These are phyloP conservation scores for Globisporangium cylindrosporum DNA, from an alignment of 352 stramenopile species.

Conservation along the genomic window DNA sequence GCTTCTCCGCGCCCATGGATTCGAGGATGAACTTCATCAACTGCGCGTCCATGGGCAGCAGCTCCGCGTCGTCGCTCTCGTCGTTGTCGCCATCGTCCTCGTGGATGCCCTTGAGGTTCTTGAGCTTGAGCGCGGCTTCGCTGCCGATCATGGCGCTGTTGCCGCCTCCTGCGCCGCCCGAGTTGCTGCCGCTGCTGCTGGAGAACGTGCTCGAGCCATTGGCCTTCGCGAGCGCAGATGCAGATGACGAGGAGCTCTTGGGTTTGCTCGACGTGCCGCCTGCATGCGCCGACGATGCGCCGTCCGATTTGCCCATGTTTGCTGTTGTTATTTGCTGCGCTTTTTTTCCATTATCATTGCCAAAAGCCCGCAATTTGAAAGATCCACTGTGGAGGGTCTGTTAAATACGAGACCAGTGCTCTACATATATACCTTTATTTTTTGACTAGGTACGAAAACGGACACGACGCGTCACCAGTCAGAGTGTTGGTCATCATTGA, in stretches of 20 bases:
- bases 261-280: slow-evolving; percentile 5
- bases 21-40: slow-evolving; percentile 60
- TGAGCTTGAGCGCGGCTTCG: slow-evolving; percentile 42
- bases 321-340: neutral
- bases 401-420: neutral
- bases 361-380: neutral
- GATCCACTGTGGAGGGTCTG: neutral
- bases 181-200: slow-evolving; percentile 4
- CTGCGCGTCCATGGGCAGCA: slow-evolving; percentile 57
- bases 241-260: slow-evolving; percentile 12
- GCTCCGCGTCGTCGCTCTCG: slow-evolving; percentile 36
- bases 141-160: slow-evolving; percentile 23
- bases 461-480: too few species aligned
- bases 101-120: slow-evolving; percentile 56
- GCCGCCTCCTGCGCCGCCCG: neutral
- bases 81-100: slow-evolving; percentile 56
- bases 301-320: slow-evolving; percentile 12
- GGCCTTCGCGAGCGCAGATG: slow-evolving; percentile 7
- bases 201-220: slow-evolving; percentile 8
- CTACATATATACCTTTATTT: neutral
- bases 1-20: slow-evolving; percentile 80
- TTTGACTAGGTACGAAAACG: neutral
- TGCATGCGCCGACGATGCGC: neutral
- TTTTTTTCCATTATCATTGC: slow-evolving; percentile 6
- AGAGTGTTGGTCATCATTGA: neutral